Evolutionary conservation across 495 filamentous ascomycete species (phyloP).

Genomic region (Alectoria sarmentosa): DNA sequence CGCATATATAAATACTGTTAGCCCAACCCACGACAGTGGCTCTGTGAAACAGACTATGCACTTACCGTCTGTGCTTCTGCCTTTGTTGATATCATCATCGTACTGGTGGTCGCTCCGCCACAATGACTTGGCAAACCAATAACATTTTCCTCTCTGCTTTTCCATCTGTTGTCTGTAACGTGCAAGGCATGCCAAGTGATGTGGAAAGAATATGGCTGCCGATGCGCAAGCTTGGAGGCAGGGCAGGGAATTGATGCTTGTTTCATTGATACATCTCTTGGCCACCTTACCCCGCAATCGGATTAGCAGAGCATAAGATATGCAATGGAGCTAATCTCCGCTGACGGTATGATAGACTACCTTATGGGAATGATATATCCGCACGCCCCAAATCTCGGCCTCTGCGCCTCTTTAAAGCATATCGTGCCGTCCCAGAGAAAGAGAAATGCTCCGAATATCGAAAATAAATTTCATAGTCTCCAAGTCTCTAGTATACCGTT

Average conservation of each 20-base stretch:
- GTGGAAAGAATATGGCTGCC: background rate
- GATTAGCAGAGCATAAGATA: too few relatives aligned
- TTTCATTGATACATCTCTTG: background rate
- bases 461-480: background rate
- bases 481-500: too few relatives aligned
- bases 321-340: background rate
- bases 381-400: background rate
- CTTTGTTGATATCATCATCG: background rate
- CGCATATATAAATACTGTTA: background rate
- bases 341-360: background rate
- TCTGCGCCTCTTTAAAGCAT: background rate
- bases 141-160: background rate
- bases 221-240: background rate
- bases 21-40: background rate
- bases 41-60: background rate
- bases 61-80: background rate
- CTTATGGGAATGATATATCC: background rate
- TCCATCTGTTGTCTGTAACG: background rate
- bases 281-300: background rate
- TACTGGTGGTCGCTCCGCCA: background rate
- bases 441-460: background rate
- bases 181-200: background rate
- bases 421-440: background rate
- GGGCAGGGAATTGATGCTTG: background rate
- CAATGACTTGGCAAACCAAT: background rate